Evolutionary conservation across 2,329 filamentous ascomycete species (phyloP), one percentile per base, ranked within the genome.

Genomic region (Endoconidiophora polonica): DNA sequence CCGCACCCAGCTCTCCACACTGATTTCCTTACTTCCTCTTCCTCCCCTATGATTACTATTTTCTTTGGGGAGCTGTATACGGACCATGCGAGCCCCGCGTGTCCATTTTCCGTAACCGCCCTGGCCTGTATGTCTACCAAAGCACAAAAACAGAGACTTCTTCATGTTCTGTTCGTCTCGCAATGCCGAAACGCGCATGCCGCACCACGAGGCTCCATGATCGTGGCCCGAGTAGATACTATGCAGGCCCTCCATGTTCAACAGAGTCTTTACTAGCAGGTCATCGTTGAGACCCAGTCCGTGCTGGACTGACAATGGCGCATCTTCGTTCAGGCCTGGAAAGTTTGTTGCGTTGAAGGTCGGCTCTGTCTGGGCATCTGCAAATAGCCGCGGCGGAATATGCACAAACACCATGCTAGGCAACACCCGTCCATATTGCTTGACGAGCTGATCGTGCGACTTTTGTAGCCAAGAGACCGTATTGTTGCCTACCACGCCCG

Each of bases 31-130:
- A 57, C 14, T 76, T 57, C 20, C 72, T 64, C 2, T 39, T 36
- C 47, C 18, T 20, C 14, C 36, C 29, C 47, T 10, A 2, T 33
- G 29, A 12, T 12, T 33, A 33, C 29, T 33, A 3, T 33, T 33
- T 33, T 33, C 26, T 33, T 33, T 5, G 3, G 43, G 43, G 20
- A 48, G 29, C 16, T 38, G 39, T 2, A 53, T 16, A 20, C 42
- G 56, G 10, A 82, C 62, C 56, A 80, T 73, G 1, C 77, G 66
- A 3, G 70, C 69, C 1, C 80, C 81, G 0, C 80, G 71, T 7
- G 72, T 70, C 74, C 74, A 82, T 43, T 68, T 66, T 0, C 79
- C 77, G 56, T 85, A 85, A 0, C 81, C 81, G 0, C 80, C 81
- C 50, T 84, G 84, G 0, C 81, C 81, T 0, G 76, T 72, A 56